Evolutionary conservation across 257 asterid genomes (phyloP), one percentile per base, ranked within the genome.

Genomic region (Forsythia suspensa): DNA sequence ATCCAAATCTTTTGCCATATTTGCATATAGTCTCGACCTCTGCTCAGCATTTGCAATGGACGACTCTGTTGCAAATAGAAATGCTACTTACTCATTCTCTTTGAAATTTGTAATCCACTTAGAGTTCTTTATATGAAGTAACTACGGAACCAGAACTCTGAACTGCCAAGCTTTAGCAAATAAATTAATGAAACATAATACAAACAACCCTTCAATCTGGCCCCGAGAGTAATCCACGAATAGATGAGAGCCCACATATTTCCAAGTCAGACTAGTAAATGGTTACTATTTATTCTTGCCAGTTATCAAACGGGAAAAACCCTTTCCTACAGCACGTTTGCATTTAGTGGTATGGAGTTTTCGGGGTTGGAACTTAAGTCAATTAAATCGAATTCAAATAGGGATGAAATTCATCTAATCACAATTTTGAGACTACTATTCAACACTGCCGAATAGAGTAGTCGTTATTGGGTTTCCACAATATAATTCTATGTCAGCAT

Each of bases 1-100:
- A 69, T 88, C 92, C 88, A 96, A 84, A 79, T 94, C 98, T 80
- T 85, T 89, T 3, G 89, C 94, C 97, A 96, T 83, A 81, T 91
- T 86, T 24, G 89, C 88, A 67, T 94, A 96, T 66, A 96, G 84
- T 59, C 82, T 81, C 7, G 89, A 89, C 86, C 99, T 91, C 73
- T 85, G 85, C 81, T 91, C 96, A 21, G 90, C 83, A 81, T 87
- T 40, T 10, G 96, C 80, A 78, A 79, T 76, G 9, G 92, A 81
- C 69, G 84, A 80, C 42, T 88, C 91, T 83, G 80, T 77, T 70
- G 75, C 79, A 85, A 72, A 16, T 43, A 38, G 48, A 42, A 73
- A 39, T 57, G 44, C 70, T 71, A 74, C 48, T 87, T 71, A 46
- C n/a, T 43, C 51, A 41, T 67, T 57, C 18, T 80, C 83, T 36